Percentiles rank a stretch among this genome's conserved stretches.
phyloP scores from a whole-genome alignment of 2,329 filamentous ascomycete species.

The Penicillium sp. region DNA sequence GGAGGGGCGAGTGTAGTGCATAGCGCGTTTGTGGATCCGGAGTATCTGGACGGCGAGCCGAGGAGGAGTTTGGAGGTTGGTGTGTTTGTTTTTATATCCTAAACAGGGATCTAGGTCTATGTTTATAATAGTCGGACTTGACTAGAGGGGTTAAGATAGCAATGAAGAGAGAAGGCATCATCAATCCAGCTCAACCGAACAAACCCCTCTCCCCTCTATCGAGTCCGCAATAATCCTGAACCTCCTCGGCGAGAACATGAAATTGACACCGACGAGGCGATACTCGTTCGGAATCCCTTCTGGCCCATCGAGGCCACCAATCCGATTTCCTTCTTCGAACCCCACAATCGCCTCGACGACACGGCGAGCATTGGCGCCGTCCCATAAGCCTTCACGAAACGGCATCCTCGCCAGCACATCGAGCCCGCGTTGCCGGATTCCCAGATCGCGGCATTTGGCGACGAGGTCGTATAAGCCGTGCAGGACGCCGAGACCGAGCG shows the following conservation, averaged over 20 bases:
- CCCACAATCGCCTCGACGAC: not conserved
- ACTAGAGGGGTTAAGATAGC: not conserved
- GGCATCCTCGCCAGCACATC: not conserved
- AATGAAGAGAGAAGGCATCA: too few relatives aligned
- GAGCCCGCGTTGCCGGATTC: not conserved
- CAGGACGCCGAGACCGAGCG: not conserved
- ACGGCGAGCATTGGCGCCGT: not conserved
- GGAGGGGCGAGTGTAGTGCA: not conserved
- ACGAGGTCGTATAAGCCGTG: not conserved
- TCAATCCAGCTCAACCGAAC: not conserved
- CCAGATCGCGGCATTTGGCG: not conserved
- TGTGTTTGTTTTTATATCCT: not conserved
- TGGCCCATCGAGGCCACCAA: not conserved
- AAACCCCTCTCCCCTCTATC: not conserved
- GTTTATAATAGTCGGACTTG: not conserved
- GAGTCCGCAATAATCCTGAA: not conserved
- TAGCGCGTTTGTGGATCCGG: slow-evolving; percentile 1
- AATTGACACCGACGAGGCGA: not conserved
- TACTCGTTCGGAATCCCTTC: not conserved
- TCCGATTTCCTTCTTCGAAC: not conserved
- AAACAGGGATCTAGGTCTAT: not conserved
- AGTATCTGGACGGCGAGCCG: not conserved
- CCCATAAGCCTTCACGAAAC: not conserved
- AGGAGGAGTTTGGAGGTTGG: not conserved
- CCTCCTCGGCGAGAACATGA: not conserved